A percentile compares a stretch with the other conserved stretches of the same genome.
Conservation (phyloP, 129 eudicot genomes). For the Lactuca sativa region DNA sequence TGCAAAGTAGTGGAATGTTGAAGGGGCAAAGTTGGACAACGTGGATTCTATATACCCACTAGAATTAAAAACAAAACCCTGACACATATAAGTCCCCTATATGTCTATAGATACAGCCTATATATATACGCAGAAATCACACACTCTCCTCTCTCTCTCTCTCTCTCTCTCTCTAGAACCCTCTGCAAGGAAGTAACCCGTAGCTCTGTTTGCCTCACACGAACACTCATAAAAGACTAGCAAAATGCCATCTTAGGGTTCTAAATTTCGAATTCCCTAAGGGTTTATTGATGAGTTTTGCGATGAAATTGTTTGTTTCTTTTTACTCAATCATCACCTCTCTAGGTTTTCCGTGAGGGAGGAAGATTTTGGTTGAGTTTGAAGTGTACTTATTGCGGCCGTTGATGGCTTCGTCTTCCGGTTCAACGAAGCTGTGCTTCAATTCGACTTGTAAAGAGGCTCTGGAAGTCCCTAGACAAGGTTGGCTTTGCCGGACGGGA, state of each 20-base stretch:
- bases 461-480: slow-evolving; percentile 46
- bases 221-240: slow-evolving; percentile 13
- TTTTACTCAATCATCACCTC: not conserved
- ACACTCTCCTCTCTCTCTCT: slow-evolving; percentile 16
- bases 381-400: not conserved
- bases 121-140: slow-evolving; percentile 17
- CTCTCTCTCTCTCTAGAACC: slow-evolving; percentile 20
- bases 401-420: slow-evolving; percentile 43
- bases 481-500: slow-evolving; percentile 80
- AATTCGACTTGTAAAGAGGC: slow-evolving; percentile 53
- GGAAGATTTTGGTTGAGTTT: slow-evolving; percentile 20
- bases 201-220: slow-evolving; percentile 24
- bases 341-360: slow-evolving; percentile 26
- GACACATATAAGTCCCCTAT: slow-evolving; percentile 31
- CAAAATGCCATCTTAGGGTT: slow-evolving; percentile 36
- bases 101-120: slow-evolving; percentile 21
- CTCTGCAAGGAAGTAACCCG: slow-evolving; percentile 20
- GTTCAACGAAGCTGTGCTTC: slow-evolving; percentile 54
- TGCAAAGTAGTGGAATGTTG: not conserved
- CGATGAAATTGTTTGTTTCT: not conserved
- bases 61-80: slow-evolving; percentile 29
- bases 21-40: slow-evolving; percentile 5
- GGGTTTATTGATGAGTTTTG: slow-evolving; percentile 3
- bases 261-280: slow-evolving; percentile 1
- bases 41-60: slow-evolving; percentile 22